Evolutionary conservation across 2,329 filamentous ascomycete genomes (phyloP), one percentile per base, ranked within the genome.

Genomic region (Cercospora zeina): DNA sequence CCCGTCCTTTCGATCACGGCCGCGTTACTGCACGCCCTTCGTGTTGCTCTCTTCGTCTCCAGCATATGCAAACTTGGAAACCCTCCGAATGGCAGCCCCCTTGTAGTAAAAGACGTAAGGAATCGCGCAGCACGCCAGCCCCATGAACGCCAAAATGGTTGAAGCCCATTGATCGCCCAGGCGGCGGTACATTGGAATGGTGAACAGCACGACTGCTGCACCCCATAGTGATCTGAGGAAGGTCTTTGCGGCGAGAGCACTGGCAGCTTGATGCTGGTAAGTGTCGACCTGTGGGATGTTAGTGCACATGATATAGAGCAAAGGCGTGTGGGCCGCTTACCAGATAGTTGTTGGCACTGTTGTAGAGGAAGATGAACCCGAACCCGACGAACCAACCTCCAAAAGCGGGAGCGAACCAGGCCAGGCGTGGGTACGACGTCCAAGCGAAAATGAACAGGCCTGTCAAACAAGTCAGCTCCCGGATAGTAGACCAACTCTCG

Each of bases 91-190:
- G 4, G 75, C 74, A 14, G 86, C 89, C 3, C 91, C 91, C 69
- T 85, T 91, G 71, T 80, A 85, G 81, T 89, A 96, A 77, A 96
- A 96, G 27, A 90, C 75, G 73, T 88, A 96, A 10, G 67, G 68
- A 42, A 69, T 70, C 10, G 62, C 58, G 36, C 64, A 65, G 55
- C 82, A 70, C 1, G 67, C 67, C 37, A 81, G 59, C 4, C 76
- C 76, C 1, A 79, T 57, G 39, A 81, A 79, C 0, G 74, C 79
- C 27, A 81, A 64, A 45, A 81, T 62, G 30, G 72, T 76, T 56
- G 78, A 78, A 1, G 79, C 80, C 79, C 78, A 81, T 4, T 78
- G 71, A 51, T 79, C 80, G 0, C 79, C 79, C 1, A 82, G 67
- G n/a, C 71, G 75, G 1, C 73, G 72, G 51, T 75, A 76, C 7